Conservation (phyloP, 495 filamentous ascomycete species). For the Lophium mytilinum region DNA sequence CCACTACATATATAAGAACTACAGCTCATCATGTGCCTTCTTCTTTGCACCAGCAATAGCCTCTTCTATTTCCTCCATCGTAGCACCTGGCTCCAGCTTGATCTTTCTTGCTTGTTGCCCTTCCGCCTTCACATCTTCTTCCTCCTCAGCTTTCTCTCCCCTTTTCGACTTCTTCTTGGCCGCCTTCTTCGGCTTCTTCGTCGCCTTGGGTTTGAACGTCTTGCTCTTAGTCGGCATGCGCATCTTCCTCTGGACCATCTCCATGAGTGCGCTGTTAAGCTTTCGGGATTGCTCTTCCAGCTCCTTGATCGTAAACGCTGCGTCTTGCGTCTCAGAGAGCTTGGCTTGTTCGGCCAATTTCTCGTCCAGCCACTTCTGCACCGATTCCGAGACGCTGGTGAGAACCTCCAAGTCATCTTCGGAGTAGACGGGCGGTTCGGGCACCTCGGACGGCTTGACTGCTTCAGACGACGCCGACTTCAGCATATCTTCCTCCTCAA, state of each 20-base stretch:
- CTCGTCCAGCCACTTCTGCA: slow-evolving; percentile 58
- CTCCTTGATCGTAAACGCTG: slow-evolving; percentile 60
- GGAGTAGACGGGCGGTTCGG: slow-evolving; percentile 48
- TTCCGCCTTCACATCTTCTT: slow-evolving; percentile 19
- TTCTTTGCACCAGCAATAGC: slow-evolving; percentile 19
- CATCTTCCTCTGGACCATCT: slow-evolving; percentile 65
- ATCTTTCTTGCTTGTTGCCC: slow-evolving; percentile 15
- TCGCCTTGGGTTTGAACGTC: slow-evolving; percentile 33
- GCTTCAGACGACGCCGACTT: slow-evolving; percentile 33
- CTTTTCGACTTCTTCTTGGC: slow-evolving; percentile 24
- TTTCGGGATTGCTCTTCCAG: slow-evolving; percentile 49
- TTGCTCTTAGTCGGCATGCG: slow-evolving; percentile 35
- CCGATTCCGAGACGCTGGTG: slow-evolving; percentile 39
- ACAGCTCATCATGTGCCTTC: slow-evolving; percentile 22
- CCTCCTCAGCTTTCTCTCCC: slow-evolving; percentile 13
- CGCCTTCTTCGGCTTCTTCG: slow-evolving; percentile 30
- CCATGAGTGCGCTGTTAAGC: slow-evolving; percentile 57
- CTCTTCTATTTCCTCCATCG: slow-evolving; percentile 30
- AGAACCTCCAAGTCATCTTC: slow-evolving; percentile 54
- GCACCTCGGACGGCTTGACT: slow-evolving; percentile 32
- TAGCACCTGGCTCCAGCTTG: slow-evolving; percentile 25
- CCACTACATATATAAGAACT: slow-evolving; percentile 1
- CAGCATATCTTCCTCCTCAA: slow-evolving; percentile 38
- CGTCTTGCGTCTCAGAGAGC: slow-evolving; percentile 59
- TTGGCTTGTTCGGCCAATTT: slow-evolving; percentile 59